Percentiles rank a stretch among this genome's conserved stretches.
phyloP scores from a whole-genome alignment of 2,329 filamentous ascomycete species.

The Aureobasidium sp. region DNA sequence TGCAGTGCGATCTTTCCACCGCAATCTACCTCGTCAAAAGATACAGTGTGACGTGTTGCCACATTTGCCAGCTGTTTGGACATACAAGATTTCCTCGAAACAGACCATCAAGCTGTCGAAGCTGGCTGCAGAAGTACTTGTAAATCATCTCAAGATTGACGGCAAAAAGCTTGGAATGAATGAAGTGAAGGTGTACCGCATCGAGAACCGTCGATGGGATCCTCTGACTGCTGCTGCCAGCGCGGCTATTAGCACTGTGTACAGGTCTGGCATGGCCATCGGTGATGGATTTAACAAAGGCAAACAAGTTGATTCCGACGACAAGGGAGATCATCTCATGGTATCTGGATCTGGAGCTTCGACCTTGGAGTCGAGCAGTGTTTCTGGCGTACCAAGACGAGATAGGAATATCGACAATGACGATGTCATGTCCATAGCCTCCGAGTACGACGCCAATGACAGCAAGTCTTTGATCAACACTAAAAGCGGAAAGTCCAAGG shows the following conservation, averaged over 20 bases:
- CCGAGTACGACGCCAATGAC: constrained; percentile 17
- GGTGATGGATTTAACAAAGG: background rate
- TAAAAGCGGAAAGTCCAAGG: background rate
- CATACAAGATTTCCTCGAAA: constrained; percentile 1
- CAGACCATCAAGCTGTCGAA: constrained; percentile 2
- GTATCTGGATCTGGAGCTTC: background rate
- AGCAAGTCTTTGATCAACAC: background rate
- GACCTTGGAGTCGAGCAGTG: no score
- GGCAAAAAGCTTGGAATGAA: constrained; percentile 4
- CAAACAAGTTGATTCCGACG: background rate
- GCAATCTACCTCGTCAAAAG: background rate
- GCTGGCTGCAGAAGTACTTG: constrained; percentile 28
- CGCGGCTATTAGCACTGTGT: background rate
- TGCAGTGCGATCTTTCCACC: constrained; percentile 37
- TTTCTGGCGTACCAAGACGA: background rate
- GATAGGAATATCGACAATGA: background rate
- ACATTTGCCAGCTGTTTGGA: constrained; percentile 62
- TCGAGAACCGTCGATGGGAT: background rate
- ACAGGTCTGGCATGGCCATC: background rate
- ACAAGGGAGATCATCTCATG: background rate
- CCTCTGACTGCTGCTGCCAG: background rate
- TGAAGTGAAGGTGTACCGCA: background rate
- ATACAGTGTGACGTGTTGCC: constrained; percentile 56
- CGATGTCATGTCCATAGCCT: background rate
- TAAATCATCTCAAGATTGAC: constrained; percentile 4